phyloP scores from a whole-genome alignment of 2,329 filamentous ascomycete genomes.

The Mycogone perniciosa region DNA sequence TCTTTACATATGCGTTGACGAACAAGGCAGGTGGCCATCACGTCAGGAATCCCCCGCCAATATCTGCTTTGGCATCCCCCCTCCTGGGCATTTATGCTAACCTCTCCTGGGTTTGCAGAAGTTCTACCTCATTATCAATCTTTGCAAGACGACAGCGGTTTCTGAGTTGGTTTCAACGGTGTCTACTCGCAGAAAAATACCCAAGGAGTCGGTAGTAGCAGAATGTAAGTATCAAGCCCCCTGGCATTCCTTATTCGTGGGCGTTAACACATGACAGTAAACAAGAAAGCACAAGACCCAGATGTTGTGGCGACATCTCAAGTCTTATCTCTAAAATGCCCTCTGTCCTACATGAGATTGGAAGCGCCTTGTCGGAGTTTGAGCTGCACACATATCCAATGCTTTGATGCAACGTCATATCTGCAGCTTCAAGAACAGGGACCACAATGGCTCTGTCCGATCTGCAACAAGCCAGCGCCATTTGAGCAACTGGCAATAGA shows the following conservation, averaged over 20 bases:
- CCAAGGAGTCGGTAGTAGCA: constrained; percentile 71
- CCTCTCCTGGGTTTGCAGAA: constrained; percentile 42
- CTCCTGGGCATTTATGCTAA: constrained; percentile 14
- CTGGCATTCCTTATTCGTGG: too few relatives aligned
- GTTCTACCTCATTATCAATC: constrained; percentile 64
- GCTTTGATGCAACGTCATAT: constrained; percentile 90
- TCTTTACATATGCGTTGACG: constrained; percentile 89
- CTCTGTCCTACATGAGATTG: constrained; percentile 79
- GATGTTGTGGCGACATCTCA: constrained; percentile 87
- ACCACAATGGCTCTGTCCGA: constrained; percentile 92
- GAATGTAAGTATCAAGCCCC: constrained; percentile 57
- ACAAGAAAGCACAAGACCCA: constrained; percentile 72
- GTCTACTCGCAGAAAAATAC: constrained; percentile 62
- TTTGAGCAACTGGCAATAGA: constrained; percentile 84
- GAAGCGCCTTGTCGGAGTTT: constrained; percentile 71
- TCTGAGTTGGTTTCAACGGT: constrained; percentile 65
- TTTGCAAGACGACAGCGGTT: constrained; percentile 69
- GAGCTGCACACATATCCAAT: constrained; percentile 82
- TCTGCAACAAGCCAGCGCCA: constrained; percentile 77
- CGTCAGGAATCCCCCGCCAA: constrained; percentile 13
- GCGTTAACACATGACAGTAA: constrained; percentile 49
- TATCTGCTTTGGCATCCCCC: constrained; percentile 16
- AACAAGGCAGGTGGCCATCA: constrained; percentile 51
- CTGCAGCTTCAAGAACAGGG: constrained; percentile 92
- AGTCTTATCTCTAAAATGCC: constrained; percentile 87